A percentile compares a stretch with the other conserved stretches of the same genome.
Conservation (phyloP, 805 yeast genomes). For the Candida taoyuanica region DNA sequence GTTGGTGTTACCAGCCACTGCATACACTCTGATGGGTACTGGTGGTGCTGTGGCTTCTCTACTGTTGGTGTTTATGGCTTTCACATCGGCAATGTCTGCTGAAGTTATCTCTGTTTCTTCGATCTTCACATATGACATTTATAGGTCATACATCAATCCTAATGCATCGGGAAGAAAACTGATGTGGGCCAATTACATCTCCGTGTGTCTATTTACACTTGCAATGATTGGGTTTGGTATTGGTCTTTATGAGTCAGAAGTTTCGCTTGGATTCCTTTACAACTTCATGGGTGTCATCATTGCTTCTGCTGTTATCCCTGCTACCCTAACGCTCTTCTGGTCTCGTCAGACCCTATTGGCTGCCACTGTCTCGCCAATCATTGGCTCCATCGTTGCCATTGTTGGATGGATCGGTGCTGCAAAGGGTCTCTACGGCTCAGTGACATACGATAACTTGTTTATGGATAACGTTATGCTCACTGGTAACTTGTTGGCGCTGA, state of each 20-base stretch:
- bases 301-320: slow-evolving; percentile 81
- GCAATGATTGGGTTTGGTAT: slow-evolving; percentile 80
- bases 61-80: slow-evolving; percentile 83
- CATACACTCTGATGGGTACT: slow-evolving; percentile 77
- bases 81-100: slow-evolving; percentile 88
- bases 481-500: slow-evolving; percentile 80
- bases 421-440: slow-evolving; percentile 36
- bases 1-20: slow-evolving; percentile 61
- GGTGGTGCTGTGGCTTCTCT: slow-evolving; percentile 86
- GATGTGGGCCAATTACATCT: slow-evolving; percentile 36
- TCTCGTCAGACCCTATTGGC: slow-evolving; percentile 61
- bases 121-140: slow-evolving; percentile 79
- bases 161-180: slow-evolving; percentile 69
- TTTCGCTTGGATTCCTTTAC: slow-evolving; percentile 83
- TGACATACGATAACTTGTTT: slow-evolving; percentile 58
- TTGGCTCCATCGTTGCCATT: slow-evolving; percentile 72
- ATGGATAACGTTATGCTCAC: slow-evolving; percentile 84
- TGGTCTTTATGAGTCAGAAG: slow-evolving; percentile 76
- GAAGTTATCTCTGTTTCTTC: slow-evolving; percentile 87
- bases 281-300: slow-evolving; percentile 88
- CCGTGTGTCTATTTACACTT: slow-evolving; percentile 36
- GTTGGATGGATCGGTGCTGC: slow-evolving; percentile 61
- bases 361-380: slow-evolving; percentile 69
- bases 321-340: slow-evolving; percentile 61
- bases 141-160: slow-evolving; percentile 76